A percentile compares a stretch with the other conserved stretches of the same genome.
Conservation (phyloP, 2,329 filamentous ascomycete species). For the Penicillium sp. region DNA sequence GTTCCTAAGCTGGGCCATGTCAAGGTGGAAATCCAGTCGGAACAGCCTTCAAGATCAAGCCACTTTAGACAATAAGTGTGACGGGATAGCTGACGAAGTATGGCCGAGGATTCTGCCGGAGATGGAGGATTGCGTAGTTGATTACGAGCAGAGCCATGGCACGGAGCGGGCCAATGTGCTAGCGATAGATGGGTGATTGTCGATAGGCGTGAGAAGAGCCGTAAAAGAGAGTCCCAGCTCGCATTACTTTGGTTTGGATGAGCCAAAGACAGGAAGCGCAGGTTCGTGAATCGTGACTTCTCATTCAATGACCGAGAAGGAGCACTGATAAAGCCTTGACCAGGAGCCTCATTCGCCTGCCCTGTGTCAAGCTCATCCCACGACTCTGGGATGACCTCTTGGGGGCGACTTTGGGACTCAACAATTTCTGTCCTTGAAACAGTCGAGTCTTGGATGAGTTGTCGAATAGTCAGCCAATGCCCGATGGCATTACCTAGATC, state of each 20-base stretch:
- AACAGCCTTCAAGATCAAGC: conserved; percentile 58
- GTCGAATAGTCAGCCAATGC: conserved; percentile 44
- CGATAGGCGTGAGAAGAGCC: conserved; percentile 48
- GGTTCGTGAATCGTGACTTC: conserved; percentile 44
- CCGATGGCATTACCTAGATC: conserved; percentile 51
- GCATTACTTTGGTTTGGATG: conserved; percentile 41
- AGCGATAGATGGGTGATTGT: conserved; percentile 58
- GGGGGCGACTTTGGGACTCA: neutral
- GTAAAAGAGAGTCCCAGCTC: conserved; percentile 53
- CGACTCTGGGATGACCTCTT: conserved; percentile 30
- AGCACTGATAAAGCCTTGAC: neutral
- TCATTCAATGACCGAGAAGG: conserved; percentile 23
- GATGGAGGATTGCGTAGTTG: conserved; percentile 11
- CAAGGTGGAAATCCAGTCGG: conserved; percentile 51
- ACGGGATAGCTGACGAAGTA: conserved; percentile 52
- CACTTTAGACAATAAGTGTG: conserved; percentile 55
- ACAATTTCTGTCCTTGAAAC: conserved; percentile 13
- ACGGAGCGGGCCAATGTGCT: conserved; percentile 57
- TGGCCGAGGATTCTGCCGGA: conserved; percentile 48
- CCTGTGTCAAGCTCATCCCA: conserved; percentile 37
- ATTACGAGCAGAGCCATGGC: conserved; percentile 51
- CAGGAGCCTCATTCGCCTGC: conserved; percentile 8
- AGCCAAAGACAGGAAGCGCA: conserved; percentile 55
- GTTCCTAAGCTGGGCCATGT: conserved; percentile 37
- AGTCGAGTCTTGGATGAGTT: conserved; percentile 44